Conservation (phyloP, 2,329 filamentous ascomycete genomes). For the Lithohypha guttulata region DNA sequence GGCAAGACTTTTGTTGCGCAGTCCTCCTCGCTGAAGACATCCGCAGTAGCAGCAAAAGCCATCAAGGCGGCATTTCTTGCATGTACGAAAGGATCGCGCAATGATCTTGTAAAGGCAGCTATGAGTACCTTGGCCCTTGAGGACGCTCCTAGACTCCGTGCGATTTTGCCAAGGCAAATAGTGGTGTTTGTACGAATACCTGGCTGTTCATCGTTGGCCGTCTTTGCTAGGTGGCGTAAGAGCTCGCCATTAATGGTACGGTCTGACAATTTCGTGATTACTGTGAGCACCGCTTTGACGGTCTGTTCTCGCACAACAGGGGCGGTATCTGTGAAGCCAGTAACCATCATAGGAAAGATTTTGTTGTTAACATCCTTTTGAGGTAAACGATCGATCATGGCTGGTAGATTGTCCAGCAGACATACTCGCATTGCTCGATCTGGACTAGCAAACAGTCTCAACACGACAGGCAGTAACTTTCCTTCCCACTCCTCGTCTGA, state of each 20-base stretch:
- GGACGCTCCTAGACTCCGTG: constrained; percentile 65
- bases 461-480: constrained; percentile 72
- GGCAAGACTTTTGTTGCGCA: constrained; percentile 76
- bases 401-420: constrained; percentile 72
- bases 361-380: constrained; percentile 90
- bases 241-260: constrained; percentile 89
- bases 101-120: constrained; percentile 78
- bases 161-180: constrained; percentile 93
- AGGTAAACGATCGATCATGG: constrained; percentile 82
- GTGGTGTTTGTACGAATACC: constrained; percentile 97
- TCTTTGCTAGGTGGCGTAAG: constrained; percentile 81
- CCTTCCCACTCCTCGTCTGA: constrained; percentile 80
- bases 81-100: constrained; percentile 90
- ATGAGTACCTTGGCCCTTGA: constrained; percentile 82
- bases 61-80: constrained; percentile 81
- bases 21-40: constrained; percentile 82
- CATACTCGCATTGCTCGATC: constrained; percentile 88
- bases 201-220: constrained; percentile 92
- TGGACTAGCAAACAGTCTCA: constrained; percentile 80
- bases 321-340: constrained; percentile 84
- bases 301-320: constrained; percentile 92
- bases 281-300: constrained; percentile 78
- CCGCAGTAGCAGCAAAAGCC: constrained; percentile 72
- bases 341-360: constrained; percentile 90
- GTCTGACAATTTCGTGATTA: constrained; percentile 84